Evolutionary conservation across 257 asterid genomes (phyloP), one percentile per base, ranked within the genome.

Genomic region (Vinca minor): DNA sequence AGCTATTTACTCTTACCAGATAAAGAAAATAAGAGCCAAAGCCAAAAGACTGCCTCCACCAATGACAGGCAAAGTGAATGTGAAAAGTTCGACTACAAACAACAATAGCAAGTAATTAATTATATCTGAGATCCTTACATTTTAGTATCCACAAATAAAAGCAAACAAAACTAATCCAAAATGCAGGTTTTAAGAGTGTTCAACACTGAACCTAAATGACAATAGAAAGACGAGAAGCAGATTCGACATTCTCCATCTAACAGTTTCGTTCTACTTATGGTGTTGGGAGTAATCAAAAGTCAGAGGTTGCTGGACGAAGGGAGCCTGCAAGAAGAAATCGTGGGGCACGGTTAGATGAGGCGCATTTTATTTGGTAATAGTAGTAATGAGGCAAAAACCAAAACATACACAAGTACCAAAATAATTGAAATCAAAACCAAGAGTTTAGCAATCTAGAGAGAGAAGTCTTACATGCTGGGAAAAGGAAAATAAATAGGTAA

Each of bases 261-360:
- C 26, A 25, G 59, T 28, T 49, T 15, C n/a, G 10, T 57, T 25
- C 56, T 15, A 64, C 58, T 38, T 69, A 66, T 81, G 85, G 67
- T 76, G 77, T 48, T 88, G 96, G 29, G 85, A 73, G 83, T 84
- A 84, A 69, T 83, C 95, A 56, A 93, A 93, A 64, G 94, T 89
- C 61, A 89, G 82, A 38, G 97, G 99, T 77, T 89, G 99, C 88
- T 84, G 99, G 75, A 79, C 81, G 76, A 84, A 77, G 62, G 97
- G 86, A 23, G 87, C 87, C 99, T 93, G 74, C 77, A 78, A 64
- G 36, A 70, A 49, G 14, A 41, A 14, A 32, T 69, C 2, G 0
- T 26, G 42, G 25, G 21, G n/a, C n/a, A n/a, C n/a, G 25, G 7
- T 28, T 41, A 11, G 63, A 68, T 34, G 32, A n/a, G 15, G 39